Percentiles rank a stretch among this genome's conserved stretches.
phyloP scores from a whole-genome alignment of 2,329 filamentous ascomycete genomes.

The Sporothrix brunneoviolacea region DNA sequence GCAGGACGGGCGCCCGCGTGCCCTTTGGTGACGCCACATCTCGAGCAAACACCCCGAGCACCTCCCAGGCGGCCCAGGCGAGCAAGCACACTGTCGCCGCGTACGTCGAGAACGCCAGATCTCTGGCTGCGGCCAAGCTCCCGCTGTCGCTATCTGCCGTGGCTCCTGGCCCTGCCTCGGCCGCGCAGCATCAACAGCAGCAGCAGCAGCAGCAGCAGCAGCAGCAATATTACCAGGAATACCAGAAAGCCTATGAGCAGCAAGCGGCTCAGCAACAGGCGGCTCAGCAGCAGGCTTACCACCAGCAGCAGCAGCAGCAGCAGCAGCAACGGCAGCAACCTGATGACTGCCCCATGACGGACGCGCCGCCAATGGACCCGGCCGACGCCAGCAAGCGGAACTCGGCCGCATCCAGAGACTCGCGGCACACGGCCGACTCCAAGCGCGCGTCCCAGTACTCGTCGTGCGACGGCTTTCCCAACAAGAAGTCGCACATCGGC shows the following conservation, averaged over 20 bases:
- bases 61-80: slow-evolving; percentile 11
- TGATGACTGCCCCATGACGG: neutral
- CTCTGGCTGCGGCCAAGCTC: neutral
- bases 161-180: neutral
- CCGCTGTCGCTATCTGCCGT: slow-evolving; percentile 2
- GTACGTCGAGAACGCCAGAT: slow-evolving; percentile 9
- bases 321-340: neutral
- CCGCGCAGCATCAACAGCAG: neutral
- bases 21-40: slow-evolving; percentile 26
- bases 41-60: slow-evolving; percentile 22
- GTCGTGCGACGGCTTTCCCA: slow-evolving; percentile 24
- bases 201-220: neutral
- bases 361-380: slow-evolving; percentile 4
- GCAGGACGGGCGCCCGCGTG: slow-evolving; percentile 20
- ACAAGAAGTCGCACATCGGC: slow-evolving; percentile 68
- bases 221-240: slow-evolving; percentile 3
- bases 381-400: slow-evolving; percentile 21
- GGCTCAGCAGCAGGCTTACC: neutral
- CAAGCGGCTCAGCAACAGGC: neutral
- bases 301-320: slow-evolving; percentile 1
- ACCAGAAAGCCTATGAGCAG: slow-evolving; percentile 3
- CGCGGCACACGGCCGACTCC: slow-evolving; percentile 23
- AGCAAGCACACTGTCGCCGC: slow-evolving; percentile 9
- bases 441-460: slow-evolving; percentile 33
- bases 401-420: slow-evolving; percentile 28